A percentile compares a stretch with the other conserved stretches of the same genome.
phyloP scores from a whole-genome alignment of 2,329 filamentous ascomycete genomes.

The Hawksworthiomyces lignivorus region DNA sequence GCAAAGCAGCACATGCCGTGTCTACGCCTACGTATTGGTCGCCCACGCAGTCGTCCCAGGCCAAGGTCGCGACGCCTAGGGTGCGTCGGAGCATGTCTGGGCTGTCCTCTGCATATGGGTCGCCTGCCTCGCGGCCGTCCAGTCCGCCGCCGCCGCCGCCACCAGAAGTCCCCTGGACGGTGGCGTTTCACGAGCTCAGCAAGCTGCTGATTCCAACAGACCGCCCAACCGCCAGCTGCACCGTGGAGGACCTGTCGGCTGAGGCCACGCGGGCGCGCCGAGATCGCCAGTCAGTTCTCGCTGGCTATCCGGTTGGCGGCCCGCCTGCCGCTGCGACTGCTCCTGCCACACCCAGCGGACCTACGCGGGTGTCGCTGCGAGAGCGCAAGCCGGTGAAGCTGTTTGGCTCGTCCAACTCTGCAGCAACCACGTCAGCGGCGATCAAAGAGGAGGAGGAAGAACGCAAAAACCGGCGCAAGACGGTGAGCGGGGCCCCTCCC shows the following conservation, averaged over 20 bases:
- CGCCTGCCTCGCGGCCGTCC: conserved; percentile 24
- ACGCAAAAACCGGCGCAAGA: conserved; percentile 49
- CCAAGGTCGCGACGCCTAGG: conserved; percentile 65
- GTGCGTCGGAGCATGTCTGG: conserved; percentile 57
- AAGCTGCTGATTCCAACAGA: conserved; percentile 72
- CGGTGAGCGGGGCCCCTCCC: conserved; percentile 46
- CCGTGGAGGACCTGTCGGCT: conserved; percentile 67
- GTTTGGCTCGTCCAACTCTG: conserved; percentile 29
- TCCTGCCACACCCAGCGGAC: conserved; percentile 24
- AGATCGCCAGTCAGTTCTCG: conserved; percentile 54
- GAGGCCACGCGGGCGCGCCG: conserved; percentile 55
- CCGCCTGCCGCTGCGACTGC: conserved; percentile 16
- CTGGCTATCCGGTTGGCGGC: conserved; percentile 24
- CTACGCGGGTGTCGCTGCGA: conserved; percentile 65
- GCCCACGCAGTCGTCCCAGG: conserved; percentile 79
- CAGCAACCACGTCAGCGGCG: not conserved
- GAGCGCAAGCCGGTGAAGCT: conserved; percentile 56
- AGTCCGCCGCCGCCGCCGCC: conserved; percentile 57
- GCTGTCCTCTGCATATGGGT: conserved; percentile 31
- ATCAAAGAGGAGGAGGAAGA: conserved; percentile 42
- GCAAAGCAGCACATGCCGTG: conserved; percentile 46
- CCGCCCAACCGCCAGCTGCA: conserved; percentile 68
- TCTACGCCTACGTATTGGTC: conserved; percentile 70
- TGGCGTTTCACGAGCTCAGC: conserved; percentile 74
- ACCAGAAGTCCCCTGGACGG: conserved; percentile 77